Evolutionary conservation across 2,329 filamentous ascomycete species (phyloP).

Genomic region (Penicillium sp.): DNA sequence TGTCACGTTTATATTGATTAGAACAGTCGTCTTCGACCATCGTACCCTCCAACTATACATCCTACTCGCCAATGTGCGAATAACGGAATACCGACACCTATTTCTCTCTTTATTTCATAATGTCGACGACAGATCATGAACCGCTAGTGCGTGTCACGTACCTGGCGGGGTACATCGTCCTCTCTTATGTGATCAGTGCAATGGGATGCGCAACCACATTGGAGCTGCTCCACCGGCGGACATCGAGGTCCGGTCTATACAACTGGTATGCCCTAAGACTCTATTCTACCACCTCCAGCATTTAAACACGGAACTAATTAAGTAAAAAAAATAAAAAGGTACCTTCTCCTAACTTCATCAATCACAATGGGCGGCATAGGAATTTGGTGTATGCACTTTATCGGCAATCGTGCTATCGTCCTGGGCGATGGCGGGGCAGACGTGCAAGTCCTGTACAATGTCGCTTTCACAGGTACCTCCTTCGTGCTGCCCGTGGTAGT

Average conservation of each 20-base stretch:
- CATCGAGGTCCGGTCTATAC: slow-evolving; percentile 64
- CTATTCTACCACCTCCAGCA: neutral
- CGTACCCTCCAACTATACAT: neutral
- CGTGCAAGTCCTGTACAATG: slow-evolving; percentile 72
- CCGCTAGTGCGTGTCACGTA: slow-evolving; percentile 24
- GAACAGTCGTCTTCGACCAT: neutral
- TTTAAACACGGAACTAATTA: neutral
- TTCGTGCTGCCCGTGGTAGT: slow-evolving; percentile 79
- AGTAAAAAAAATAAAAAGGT: slow-evolving; percentile 43
- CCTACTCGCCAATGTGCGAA: neutral
- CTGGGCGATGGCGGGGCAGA: slow-evolving; percentile 62
- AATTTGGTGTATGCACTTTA: slow-evolving; percentile 80
- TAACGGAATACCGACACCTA: neutral
- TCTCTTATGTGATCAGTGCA: slow-evolving; percentile 69
- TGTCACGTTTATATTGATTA: neutral
- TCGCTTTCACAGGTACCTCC: slow-evolving; percentile 70
- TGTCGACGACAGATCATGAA: slow-evolving; percentile 21
- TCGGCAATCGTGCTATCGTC: slow-evolving; percentile 76
- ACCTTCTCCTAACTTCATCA: slow-evolving; percentile 63
- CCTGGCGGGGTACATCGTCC: slow-evolving; percentile 64
- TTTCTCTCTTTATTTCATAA: slow-evolving; percentile 8
- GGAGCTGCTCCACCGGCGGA: slow-evolving; percentile 76
- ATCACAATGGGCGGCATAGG: slow-evolving; percentile 72
- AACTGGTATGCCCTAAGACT: slow-evolving; percentile 59
- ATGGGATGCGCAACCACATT: slow-evolving; percentile 76